Evolutionary conservation across 306 rosid genomes (phyloP), one percentile per base, ranked within the genome.

Genomic region (Medicago arabica): DNA sequence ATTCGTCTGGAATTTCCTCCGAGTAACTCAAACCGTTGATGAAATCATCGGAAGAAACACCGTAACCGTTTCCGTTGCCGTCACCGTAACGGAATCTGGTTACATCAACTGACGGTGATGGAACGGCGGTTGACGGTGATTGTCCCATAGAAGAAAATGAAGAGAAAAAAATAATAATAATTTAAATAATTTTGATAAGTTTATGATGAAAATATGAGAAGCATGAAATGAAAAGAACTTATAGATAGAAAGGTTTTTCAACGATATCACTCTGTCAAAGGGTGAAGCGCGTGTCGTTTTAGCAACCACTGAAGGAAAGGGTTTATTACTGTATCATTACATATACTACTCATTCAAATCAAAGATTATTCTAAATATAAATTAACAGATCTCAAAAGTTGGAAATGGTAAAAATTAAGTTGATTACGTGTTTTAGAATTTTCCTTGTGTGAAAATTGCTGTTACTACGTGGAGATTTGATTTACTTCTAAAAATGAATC

Each of bases 1-100:
- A 86, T 58, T 93, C 97, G 53, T 93, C 97, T 2, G 98, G 98
- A 49, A 93, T 86, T 62, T 88, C 81, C 2, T 78, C 61, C 0
- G 90, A 88, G 74, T 55, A 86, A 73, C 91, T 95, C 7, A 3
- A 74, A 61, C 6, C 75, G 16, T 3, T 2, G 18, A 17, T 51
- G 81, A 13, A 13, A 13, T 38, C 49, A 5, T 74, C 84, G 34
- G 46, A 41, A 9, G 39, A 65, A 58, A 70, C 83, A 1, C 28
- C 47, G 28, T 25, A 1, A 2, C 28, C 2, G 7, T 41, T 9
- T 14, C 49, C 49, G 49, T 53, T 11, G 3, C 25, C 61, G 41
- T 66, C 82, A 17, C 41, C 60, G 21, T 75, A 63, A 50, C 68
- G 51, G 66, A 80, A 81, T 25, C 82, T 85, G 71, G 50, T 74